Base-by-base conservation (phyloP, 78 protist genomes). In the Dictyostelium firmibasis region DNA sequence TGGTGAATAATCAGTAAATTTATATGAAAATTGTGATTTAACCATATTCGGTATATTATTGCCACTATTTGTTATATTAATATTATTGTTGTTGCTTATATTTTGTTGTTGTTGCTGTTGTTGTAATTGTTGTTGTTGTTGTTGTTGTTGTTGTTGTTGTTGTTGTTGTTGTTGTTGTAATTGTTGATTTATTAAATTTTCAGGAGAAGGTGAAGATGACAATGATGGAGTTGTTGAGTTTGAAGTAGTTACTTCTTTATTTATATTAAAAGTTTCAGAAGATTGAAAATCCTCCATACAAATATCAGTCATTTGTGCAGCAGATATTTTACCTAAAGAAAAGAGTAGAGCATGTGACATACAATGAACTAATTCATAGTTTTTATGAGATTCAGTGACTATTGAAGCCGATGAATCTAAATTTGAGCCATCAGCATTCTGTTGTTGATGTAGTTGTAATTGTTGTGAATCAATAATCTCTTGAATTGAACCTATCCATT, bases 401-500 rank as follows among this genome's bases (percentile, higher is more conserved):
- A 89, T 64, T 20, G 47, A 23, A 10, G 75, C 25, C 0, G 77
- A 16, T 10, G 33, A 6, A 8, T 44, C 31, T 6, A 72, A 33
- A 23, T 2, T 8, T 20, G 53, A 5, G 8, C n/a, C 18, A n/a
- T 41, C 60, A 20, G 27, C 0, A 43, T 77, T 77, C 11, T 23
- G 43, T n/a, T 50, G 85, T 14, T 78, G 83, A 0, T 75, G 57
- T 47, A 20, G 13, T 31, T n/a, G 41, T 50, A 36, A 33, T 27
- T 57, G 93, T 18, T 69, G 50, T 20, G 16, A 64, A 44, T 89
- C 94, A 13, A 89, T 89, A 23, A 81, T 81, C 83, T 89, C 94
- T 47, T 89, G 94, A 47, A 89, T 70, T 9, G 94, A 85, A 13
- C 94, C 94, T 4, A 89, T 89, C 94, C 94, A 89, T 62, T 89